Evolutionary conservation across 2,329 filamentous ascomycete genomes (phyloP).

Genomic region (Hymenotorrendiella dingleyae): DNA sequence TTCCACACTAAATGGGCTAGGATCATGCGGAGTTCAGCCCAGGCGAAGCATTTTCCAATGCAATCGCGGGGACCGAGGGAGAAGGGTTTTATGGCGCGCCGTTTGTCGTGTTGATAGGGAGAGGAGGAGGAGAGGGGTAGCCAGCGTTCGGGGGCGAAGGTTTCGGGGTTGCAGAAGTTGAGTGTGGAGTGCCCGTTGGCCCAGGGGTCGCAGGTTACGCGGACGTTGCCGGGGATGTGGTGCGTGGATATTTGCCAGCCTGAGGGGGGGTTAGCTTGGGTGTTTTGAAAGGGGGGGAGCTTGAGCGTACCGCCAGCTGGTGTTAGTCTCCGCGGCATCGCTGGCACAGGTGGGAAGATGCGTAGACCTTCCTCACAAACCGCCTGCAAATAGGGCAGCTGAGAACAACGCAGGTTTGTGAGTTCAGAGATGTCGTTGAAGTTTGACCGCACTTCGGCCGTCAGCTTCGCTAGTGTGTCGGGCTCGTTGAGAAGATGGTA

Average conservation of each 20-base stretch:
- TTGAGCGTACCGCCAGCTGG: conserved; percentile 13
- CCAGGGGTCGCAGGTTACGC: conserved; percentile 23
- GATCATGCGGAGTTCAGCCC: conserved; percentile 5
- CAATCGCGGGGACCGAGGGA: conserved; percentile 2
- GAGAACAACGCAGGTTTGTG: background rate
- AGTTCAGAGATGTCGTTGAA: conserved; percentile 30
- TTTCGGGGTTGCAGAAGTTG: conserved; percentile 15
- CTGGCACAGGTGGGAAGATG: conserved; percentile 30
- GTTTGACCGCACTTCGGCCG: conserved; percentile 35
- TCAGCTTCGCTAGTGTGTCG: conserved; percentile 32
- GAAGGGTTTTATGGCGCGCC: conserved; percentile 27
- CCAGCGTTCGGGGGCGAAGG: conserved; percentile 21
- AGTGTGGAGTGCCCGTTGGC: conserved; percentile 21
- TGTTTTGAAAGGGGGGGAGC: no score
- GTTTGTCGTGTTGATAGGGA: conserved; percentile 29
- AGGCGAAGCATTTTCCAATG: conserved; percentile 7
- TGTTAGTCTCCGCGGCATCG: conserved; percentile 9
- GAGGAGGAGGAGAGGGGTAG: conserved; percentile 17
- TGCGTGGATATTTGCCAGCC: conserved; percentile 8
- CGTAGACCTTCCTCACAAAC: conserved; percentile 35
- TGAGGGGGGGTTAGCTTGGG: no score
- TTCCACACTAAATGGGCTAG: conserved; percentile 7
- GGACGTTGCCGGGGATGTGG: conserved; percentile 13
- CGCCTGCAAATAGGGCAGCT: conserved; percentile 31
- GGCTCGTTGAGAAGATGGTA: conserved; percentile 20